phyloP scores from a whole-genome alignment of 2,329 filamentous ascomycete species.

The Talaromyces albobiverticillius region DNA sequence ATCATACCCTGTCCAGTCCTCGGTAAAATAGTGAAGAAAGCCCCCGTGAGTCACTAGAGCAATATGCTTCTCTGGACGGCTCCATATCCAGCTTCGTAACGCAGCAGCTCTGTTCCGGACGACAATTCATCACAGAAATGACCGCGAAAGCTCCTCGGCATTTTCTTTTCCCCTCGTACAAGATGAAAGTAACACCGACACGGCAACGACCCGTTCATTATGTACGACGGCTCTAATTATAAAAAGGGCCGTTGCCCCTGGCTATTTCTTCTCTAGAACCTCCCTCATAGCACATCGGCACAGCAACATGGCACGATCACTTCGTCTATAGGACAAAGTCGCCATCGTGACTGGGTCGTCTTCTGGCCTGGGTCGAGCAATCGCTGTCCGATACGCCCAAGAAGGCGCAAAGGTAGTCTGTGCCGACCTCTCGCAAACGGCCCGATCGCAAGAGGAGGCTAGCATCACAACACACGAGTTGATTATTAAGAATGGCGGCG shows the following conservation, averaged over 20 bases:
- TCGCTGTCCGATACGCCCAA: conserved; percentile 19
- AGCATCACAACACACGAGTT: conserved; percentile 36
- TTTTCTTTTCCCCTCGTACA: too few species aligned
- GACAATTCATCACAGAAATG: too few species aligned
- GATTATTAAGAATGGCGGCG: conserved; percentile 33
- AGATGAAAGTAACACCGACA: too few species aligned
- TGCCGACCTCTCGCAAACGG: conserved; percentile 16
- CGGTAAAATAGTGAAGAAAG: neutral
- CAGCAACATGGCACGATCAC: too few species aligned
- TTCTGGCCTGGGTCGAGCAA: conserved; percentile 19
- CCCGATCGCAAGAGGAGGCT: conserved; percentile 19
- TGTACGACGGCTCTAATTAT: too few species aligned
- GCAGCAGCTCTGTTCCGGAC: neutral
- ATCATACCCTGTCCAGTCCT: neutral
- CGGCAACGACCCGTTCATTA: too few species aligned
- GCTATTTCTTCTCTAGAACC: too few species aligned
- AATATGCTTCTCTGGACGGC: neutral
- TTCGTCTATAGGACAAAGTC: too few species aligned
- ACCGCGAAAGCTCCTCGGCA: too few species aligned
- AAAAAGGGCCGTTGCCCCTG: too few species aligned
- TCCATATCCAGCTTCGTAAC: neutral
- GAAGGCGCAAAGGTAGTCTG: conserved; percentile 24
- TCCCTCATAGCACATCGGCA: too few species aligned
- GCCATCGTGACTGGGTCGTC: conserved; percentile 23
- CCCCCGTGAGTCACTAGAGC: neutral